These are phyloP conservation scores for Peribolospora baueri DNA, from an alignment of 768 basidiomycete genomes.

Conservation along the genomic window DNA sequence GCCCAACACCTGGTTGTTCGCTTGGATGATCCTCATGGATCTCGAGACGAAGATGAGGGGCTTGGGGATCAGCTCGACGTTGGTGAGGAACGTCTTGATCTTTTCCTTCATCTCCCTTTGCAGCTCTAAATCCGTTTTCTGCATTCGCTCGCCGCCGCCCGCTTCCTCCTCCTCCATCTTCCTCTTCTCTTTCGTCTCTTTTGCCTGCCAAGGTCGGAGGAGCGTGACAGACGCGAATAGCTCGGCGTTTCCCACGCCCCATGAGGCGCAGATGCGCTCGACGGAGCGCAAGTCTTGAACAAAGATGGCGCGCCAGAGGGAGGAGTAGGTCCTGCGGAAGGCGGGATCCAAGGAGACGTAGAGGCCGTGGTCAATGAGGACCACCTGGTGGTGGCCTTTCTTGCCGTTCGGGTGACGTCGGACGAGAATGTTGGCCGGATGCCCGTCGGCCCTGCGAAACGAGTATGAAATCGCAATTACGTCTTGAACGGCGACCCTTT, in stretches of 20 bases:
- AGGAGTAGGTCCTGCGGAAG: conserved; percentile 51
- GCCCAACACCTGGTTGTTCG: conserved; percentile 55
- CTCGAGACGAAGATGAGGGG: conserved; percentile 6
- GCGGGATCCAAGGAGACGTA: conserved; percentile 45
- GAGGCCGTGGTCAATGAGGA: conserved; percentile 69
- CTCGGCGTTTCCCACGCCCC: conserved; percentile 16
- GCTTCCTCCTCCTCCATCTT: conserved; percentile 2
- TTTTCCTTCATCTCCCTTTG: conserved; percentile 20
- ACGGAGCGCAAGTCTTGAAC: conserved; percentile 19
- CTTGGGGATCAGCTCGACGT: conserved; percentile 20
- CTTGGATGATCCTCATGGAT: conserved; percentile 24
- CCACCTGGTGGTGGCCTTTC: conserved; percentile 31
- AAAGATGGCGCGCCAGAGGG: conserved; percentile 34
- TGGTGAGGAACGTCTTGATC: conserved; percentile 21
- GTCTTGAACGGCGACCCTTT: neutral
- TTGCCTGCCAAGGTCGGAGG: conserved; percentile 14
- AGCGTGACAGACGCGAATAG: conserved; percentile 22
- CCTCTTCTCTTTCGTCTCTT: conserved; percentile 1
- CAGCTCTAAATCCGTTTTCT: conserved; percentile 18
- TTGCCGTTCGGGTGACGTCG: conserved; percentile 29
- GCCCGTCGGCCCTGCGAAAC: conserved; percentile 24
- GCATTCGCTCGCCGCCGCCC: conserved; percentile 3
- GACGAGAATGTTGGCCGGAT: conserved; percentile 44
- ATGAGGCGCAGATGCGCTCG: conserved; percentile 17
- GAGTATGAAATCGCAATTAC: conserved; percentile 5